A percentile compares a stretch with the other conserved stretches of the same genome.
Conservation (phyloP, 2,329 filamentous ascomycete genomes). For the Trichoderma semiorbis region DNA sequence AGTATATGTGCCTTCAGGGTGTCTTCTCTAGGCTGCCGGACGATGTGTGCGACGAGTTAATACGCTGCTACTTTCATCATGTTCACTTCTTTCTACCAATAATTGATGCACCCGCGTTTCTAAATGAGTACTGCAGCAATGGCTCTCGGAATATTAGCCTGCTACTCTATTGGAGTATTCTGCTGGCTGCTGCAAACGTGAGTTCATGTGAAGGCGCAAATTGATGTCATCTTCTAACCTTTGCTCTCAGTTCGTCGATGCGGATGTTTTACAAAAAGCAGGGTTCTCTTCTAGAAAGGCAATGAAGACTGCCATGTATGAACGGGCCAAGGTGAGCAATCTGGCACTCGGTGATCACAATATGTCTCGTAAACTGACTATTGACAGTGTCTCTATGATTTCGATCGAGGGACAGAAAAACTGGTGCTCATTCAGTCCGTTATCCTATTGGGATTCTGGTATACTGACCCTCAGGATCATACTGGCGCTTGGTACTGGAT, state of each 20-base stretch:
- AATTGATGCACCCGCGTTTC: background rate
- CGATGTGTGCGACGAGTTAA: background rate
- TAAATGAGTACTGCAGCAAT: background rate
- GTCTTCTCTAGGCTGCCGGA: constrained; percentile 1
- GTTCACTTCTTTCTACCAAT: background rate
- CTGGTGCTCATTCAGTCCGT: constrained; percentile 5
- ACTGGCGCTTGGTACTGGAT: background rate
- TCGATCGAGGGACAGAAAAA: constrained; percentile 6
- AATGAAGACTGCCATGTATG: constrained; percentile 10
- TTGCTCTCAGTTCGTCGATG: background rate
- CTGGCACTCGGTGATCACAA: too few species aligned
- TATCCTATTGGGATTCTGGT: constrained; percentile 1
- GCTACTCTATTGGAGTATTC: background rate
- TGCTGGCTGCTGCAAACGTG: background rate
- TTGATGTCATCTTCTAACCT: background rate
- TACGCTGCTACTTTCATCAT: constrained; percentile 3
- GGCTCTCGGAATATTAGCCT: background rate
- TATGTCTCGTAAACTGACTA: background rate
- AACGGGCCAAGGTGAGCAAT: background rate
- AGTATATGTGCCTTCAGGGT: constrained; percentile 6
- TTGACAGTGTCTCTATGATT: background rate
- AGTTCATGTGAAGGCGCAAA: background rate
- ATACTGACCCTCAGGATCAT: constrained; percentile 1
- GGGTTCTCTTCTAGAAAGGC: background rate
- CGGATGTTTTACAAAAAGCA: background rate